Base-by-base conservation (phyloP, 345 rosid genomes). In the Murraya koenigii region DNA sequence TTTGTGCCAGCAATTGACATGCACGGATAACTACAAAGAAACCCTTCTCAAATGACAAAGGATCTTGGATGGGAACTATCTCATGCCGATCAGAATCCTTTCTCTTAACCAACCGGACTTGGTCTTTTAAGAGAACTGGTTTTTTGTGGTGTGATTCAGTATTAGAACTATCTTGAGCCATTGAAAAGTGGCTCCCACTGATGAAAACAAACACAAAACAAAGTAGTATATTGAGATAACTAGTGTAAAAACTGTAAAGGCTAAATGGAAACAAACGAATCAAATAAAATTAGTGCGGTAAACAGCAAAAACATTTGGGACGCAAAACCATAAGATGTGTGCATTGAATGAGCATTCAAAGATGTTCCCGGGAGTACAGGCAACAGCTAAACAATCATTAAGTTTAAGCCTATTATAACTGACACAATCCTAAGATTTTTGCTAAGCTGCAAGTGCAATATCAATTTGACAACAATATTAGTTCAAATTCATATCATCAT, bases 21-120 rank as follows among this genome's bases (percentile, higher is more conserved):
- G 97, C 97, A 15, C 98, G 98, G 76, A 96, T 88, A 41, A 94
- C 93, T 19, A 90, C 86, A 63, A 88, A 92, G 86, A 96, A 96
- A 19, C 99, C 99, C 81, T 96, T 96, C 84, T 93, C 99, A 72
- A 93, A 94, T 14, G 98, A 92, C 78, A 93, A 80, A 39, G 85
- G 77, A 80, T 91, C 90, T 80, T 87, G 90, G 75, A 94, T 90
- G 8, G 98, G 82, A 71, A 88, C 89, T 58, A 96, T 89, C 85
- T 90, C 93, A 78, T 88, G 81, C 39, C 96, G 94, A 63, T 83
- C 79, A 7, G 88, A 87, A 80, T 86, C 94, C 78, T 87, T 91
- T 85, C 94, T 92, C 92, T 90, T 97, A 20, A 84, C 84, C 77
- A 90, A 61, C 56, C 86, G 90, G 52, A 94, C 92, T 83, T 93